A percentile compares a stretch with the other conserved stretches of the same genome.
Conservation (phyloP, 257 asterid genomes). For the Lavandula angustifolia region DNA sequence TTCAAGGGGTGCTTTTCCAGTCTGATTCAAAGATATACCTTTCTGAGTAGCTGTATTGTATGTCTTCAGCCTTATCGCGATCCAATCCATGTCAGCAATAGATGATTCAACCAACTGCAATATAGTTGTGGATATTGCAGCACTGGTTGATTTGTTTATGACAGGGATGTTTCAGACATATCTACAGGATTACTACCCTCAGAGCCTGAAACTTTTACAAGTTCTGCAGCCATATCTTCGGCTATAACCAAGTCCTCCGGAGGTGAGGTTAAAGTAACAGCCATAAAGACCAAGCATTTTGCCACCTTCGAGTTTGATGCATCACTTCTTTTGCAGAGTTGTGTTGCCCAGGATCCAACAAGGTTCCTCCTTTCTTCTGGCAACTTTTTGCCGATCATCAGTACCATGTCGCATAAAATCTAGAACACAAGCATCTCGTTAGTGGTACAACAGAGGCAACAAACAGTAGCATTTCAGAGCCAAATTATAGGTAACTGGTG, state of each 20-base stretch:
- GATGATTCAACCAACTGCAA: constrained; percentile 61
- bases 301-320: constrained; percentile 61
- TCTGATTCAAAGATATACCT: constrained; percentile 50
- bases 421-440: constrained; percentile 24
- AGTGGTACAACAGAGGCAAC: constrained; percentile 9
- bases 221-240: constrained; percentile 64
- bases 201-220: constrained; percentile 55
- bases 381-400: constrained; percentile 60
- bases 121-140: constrained; percentile 59
- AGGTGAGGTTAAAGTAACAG: constrained; percentile 55
- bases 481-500: constrained; percentile 1
- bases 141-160: constrained; percentile 60
- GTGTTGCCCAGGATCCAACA: constrained; percentile 56
- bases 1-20: constrained; percentile 40
- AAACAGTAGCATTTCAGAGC: constrained; percentile 12
- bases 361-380: constrained; percentile 55
- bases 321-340: constrained; percentile 52
- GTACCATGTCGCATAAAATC: constrained; percentile 60
- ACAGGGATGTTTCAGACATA: constrained; percentile 52
- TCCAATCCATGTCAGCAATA: constrained; percentile 63
- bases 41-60: constrained; percentile 49
- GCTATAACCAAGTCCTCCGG: constrained; percentile 59
- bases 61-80: constrained; percentile 52
- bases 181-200: constrained; percentile 44
- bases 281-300: constrained; percentile 56